Evolutionary conservation across 345 rosid genomes (phyloP).

Genomic region (Melastoma malabathricum): DNA sequence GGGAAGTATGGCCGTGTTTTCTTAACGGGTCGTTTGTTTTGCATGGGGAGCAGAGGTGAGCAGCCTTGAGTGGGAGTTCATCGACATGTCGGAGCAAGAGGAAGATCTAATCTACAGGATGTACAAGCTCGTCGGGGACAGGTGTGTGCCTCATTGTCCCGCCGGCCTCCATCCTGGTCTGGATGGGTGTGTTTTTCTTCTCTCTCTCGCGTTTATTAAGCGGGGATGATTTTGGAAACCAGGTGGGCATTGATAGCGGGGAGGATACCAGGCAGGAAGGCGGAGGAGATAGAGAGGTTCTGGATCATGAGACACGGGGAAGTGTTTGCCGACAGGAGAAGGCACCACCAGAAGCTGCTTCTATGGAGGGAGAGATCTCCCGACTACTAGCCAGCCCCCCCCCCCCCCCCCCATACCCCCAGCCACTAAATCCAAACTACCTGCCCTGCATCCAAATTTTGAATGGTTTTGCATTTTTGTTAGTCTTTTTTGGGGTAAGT

Average conservation of each 20-base stretch:
- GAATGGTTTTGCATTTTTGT: too few relatives aligned
- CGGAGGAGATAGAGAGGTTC: constrained; percentile 86
- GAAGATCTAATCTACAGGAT: constrained; percentile 83
- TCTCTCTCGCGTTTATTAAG: too few relatives aligned
- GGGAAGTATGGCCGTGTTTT: neutral
- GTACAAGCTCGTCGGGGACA: constrained; percentile 84
- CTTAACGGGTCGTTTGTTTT: neutral
- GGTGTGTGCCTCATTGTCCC: constrained; percentile 16
- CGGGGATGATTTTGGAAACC: neutral
- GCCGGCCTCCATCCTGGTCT: too few relatives aligned
- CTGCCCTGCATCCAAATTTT: too few relatives aligned
- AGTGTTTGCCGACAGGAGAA: constrained; percentile 30
- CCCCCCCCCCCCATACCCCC: too few relatives aligned
- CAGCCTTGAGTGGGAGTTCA: constrained; percentile 84
- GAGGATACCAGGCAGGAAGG: constrained; percentile 62
- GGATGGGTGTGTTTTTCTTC: too few relatives aligned
- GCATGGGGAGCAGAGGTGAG: constrained; percentile 49
- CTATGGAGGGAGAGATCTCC: too few relatives aligned
- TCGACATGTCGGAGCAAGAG: constrained; percentile 86
- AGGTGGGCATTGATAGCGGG: constrained; percentile 90
- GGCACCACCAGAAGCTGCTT: constrained; percentile 3
- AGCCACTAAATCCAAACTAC: too few relatives aligned
- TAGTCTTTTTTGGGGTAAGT: too few relatives aligned
- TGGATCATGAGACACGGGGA: constrained; percentile 79
- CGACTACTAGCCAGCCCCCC: too few relatives aligned